Evolutionary conservation across 257 asterid genomes (phyloP).

Genomic region (Salvia miltiorrhiza): DNA sequence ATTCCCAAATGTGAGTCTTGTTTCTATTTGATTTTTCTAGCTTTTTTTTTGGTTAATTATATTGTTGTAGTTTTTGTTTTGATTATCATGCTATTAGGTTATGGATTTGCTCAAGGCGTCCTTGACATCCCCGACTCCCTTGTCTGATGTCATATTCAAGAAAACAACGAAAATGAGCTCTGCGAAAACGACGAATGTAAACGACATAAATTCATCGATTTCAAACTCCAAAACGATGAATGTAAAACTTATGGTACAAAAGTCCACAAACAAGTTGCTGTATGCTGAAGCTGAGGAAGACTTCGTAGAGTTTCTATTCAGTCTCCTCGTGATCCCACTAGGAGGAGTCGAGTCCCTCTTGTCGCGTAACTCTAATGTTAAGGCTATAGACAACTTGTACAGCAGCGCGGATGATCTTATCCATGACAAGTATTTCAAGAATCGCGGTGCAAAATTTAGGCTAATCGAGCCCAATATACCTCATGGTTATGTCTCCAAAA

Average conservation of each 20-base stretch:
- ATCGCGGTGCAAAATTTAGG: not conserved
- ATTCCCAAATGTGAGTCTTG: no score
- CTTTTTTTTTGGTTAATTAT: no score
- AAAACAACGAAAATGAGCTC: not conserved
- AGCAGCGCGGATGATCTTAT: not conserved
- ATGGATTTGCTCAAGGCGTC: not conserved
- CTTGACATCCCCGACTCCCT: conserved; percentile 5
- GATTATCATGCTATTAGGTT: not conserved
- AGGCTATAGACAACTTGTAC: conserved; percentile 20
- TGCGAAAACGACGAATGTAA: not conserved
- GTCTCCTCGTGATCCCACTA: conserved; percentile 17
- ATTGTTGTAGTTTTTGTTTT: no score
- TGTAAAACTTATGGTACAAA: conserved; percentile 12
- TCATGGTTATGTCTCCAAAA: not conserved
- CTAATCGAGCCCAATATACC: no score
- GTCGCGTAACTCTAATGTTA: not conserved
- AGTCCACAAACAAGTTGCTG: not conserved
- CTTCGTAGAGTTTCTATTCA: conserved; percentile 3
- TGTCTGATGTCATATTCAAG: not conserved
- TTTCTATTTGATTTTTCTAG: no score
- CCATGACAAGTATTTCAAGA: not conserved
- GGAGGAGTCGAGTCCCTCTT: conserved; percentile 10
- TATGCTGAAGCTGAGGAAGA: not conserved
- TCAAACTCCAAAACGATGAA: conserved; percentile 2
- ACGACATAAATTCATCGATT: not conserved